Conservation (phyloP, 2,329 filamentous ascomycete genomes). For the Aspergillus pseudoviridinutans region DNA sequence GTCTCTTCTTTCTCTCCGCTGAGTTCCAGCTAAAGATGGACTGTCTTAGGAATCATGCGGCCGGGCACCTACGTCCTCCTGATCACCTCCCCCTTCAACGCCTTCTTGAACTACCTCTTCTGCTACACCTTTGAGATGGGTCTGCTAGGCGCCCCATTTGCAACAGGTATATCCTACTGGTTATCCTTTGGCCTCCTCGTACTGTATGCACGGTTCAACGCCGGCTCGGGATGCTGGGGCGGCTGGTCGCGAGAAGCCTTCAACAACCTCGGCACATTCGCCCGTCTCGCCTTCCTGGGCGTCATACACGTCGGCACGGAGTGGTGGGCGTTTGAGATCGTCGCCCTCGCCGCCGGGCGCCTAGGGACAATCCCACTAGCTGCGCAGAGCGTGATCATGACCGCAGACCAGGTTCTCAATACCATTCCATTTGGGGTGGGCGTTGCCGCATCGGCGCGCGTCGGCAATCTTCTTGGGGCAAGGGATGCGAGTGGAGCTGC, state of each 20-base stretch:
- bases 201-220: constrained; percentile 66
- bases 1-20: neutral
- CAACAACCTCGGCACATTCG: constrained; percentile 66
- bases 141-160: constrained; percentile 73
- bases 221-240: constrained; percentile 74
- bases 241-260: constrained; percentile 64
- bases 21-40: neutral
- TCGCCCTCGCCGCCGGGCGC: constrained; percentile 74
- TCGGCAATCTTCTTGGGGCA: constrained; percentile 76
- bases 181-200: constrained; percentile 72
- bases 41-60: constrained; percentile 53
- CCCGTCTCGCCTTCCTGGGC: constrained; percentile 69
- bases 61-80: constrained; percentile 61
- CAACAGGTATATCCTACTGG: constrained; percentile 85
- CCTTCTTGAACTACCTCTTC: constrained; percentile 61
- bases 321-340: constrained; percentile 94
- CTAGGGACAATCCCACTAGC: constrained; percentile 76
- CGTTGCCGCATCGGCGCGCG: constrained; percentile 70
- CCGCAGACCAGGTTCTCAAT: constrained; percentile 76
- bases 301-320: constrained; percentile 83
- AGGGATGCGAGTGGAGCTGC: constrained; percentile 62
- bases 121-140: constrained; percentile 68
- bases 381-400: constrained; percentile 87
- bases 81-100: constrained; percentile 59
- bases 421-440: constrained; percentile 85